Evolutionary conservation across 2,329 filamentous ascomycete species (phyloP).

Genomic region (Bipolaris oryzae): DNA sequence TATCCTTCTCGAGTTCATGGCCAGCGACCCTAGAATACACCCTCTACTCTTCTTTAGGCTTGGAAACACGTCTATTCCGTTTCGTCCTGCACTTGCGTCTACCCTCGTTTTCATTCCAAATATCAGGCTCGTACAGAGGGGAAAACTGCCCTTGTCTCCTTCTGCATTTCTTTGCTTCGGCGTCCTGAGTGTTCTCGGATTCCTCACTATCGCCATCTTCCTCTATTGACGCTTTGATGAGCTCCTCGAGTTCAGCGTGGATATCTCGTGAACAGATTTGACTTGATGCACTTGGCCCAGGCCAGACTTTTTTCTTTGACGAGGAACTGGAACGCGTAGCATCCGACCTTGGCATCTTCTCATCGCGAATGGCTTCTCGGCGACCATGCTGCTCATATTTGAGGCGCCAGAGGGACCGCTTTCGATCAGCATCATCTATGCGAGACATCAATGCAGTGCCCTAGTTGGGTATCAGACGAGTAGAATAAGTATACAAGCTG

Average conservation of each 20-base stretch:
- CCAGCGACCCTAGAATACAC: background rate
- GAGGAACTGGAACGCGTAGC: slow-evolving; percentile 3
- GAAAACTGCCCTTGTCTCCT: background rate
- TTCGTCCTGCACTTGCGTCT: slow-evolving; percentile 4
- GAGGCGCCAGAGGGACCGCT: slow-evolving; percentile 1
- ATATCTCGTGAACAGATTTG: slow-evolving; percentile 3
- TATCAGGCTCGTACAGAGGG: background rate
- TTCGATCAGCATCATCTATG: slow-evolving; percentile 11
- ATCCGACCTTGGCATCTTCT: slow-evolving; percentile 2
- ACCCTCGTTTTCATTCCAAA: background rate
- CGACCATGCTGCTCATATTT: slow-evolving; percentile 6
- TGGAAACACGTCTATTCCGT: background rate
- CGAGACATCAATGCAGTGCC: slow-evolving; percentile 9
- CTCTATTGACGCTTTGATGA: slow-evolving; percentile 13
- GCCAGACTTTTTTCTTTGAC: slow-evolving; percentile 2
- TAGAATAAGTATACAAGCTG: background rate
- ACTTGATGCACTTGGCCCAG: background rate
- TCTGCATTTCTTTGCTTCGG: background rate
- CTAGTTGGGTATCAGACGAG: background rate
- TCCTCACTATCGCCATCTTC: slow-evolving; percentile 5
- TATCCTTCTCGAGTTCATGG: background rate
- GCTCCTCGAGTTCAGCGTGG: slow-evolving; percentile 9
- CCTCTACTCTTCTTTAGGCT: background rate
- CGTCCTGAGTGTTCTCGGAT: background rate
- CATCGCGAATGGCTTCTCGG: slow-evolving; percentile 9